Evolutionary conservation across 1,139 yeast genomes (phyloP), one percentile per base, ranked within the genome.

Genomic region (Petasospora fabianii): DNA sequence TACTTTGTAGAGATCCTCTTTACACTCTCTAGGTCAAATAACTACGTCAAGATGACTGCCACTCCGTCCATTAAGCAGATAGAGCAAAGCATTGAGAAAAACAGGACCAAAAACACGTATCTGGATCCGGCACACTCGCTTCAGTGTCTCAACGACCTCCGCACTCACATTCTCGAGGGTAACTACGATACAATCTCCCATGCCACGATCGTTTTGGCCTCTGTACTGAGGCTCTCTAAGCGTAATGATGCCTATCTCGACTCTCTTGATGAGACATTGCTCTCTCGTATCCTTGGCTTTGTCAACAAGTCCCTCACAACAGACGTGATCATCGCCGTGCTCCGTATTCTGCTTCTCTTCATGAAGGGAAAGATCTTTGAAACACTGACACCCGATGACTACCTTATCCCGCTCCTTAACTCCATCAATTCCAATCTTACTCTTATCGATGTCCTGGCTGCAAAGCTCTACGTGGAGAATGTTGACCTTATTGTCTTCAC

Each of bases 391-490:
- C 17, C 41, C 6, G 38, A 47, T 4, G 40, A 48, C 13, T 51
- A 49, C 27, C 38, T 47, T 6, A 41, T 49, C 1, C 48, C 50
- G 0, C 27, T 52, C n/a, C 24, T 53, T 21, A 48, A 46, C 34
- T 36, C 54, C 3, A 32, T 50, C 7, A 46, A 47, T 22, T 41
- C 43, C 11, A 45, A 47, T 22, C 18, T 51, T 21, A 28, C 24
- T 11, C 24, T 44, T 6, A 24, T 51, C 9, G 50, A 50, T 10
- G 44, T 44, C 2, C 38, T 53, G 3, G 30, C 51, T 6, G 39
- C 44, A 7, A 51, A 49, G 37, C 28, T 52, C 6, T 46, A 40
- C 27, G 35, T 47, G 0, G 56, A 51, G 18, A 49, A 54, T 27
- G 37, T 40, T 13, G 54, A 51, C 9, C 32, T 54, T 24, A 48